Conservation (phyloP, 441 rosid species). For the Eruca vesicaria region DNA sequence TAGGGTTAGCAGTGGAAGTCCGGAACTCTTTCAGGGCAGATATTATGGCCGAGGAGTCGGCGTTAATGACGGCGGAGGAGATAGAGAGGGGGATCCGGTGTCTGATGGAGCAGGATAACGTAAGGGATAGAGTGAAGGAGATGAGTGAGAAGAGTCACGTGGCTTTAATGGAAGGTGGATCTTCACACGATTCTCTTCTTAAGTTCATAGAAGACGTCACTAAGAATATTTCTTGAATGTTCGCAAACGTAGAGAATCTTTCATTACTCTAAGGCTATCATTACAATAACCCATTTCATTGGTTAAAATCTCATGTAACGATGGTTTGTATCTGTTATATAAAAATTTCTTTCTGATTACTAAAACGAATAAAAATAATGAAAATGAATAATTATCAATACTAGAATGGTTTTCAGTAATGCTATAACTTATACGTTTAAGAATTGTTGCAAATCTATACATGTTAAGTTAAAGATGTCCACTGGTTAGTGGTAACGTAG, state of each 20-base stretch:
- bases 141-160: slow-evolving; percentile 38
- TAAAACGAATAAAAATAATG: background rate
- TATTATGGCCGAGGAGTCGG: background rate
- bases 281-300: background rate
- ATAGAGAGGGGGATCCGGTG: slow-evolving; percentile 45
- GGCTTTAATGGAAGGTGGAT: slow-evolving; percentile 44
- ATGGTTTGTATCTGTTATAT: background rate
- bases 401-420: background rate
- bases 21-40: slow-evolving; percentile 12
- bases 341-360: background rate
- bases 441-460: background rate
- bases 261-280: background rate
- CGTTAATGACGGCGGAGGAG: slow-evolving; percentile 34
- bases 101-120: slow-evolving; percentile 39
- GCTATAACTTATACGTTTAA: background rate
- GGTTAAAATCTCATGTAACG: background rate
- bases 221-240: slow-evolving; percentile 15
- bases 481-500: background rate
- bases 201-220: slow-evolving; percentile 31
- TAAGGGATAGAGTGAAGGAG: slow-evolving; percentile 37
- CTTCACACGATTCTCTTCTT: slow-evolving; percentile 25
- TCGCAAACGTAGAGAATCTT: background rate
- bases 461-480: background rate
- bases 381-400: background rate
- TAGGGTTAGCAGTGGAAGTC: slow-evolving; percentile 35